Percentiles rank a stretch among this genome's conserved stretches.
Evolutionary conservation across 2,329 filamentous ascomycete species (phyloP).

Genomic region (Trichoderma sp.): DNA sequence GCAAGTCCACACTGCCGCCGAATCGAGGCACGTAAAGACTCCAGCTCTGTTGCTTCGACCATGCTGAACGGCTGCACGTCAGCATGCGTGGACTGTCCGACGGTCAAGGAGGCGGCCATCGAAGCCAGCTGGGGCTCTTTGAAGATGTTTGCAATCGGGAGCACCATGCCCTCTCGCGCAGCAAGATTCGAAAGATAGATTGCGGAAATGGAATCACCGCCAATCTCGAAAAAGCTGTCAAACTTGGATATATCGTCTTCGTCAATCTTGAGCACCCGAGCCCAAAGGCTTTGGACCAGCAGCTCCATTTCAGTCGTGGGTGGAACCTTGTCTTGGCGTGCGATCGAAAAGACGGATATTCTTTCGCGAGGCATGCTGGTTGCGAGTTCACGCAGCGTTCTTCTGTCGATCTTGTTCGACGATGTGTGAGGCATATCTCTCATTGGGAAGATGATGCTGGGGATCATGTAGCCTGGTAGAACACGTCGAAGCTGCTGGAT

Average conservation of each 20-base stretch:
- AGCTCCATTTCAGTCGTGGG: conserved; percentile 15
- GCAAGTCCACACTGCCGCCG: neutral
- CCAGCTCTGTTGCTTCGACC: neutral
- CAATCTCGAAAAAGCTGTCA: conserved; percentile 46
- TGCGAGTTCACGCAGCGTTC: conserved; percentile 3
- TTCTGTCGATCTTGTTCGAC: conserved; percentile 28
- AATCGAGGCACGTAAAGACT: neutral
- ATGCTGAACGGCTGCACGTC: neutral
- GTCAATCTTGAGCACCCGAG: conserved; percentile 7
- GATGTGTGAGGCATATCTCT: conserved; percentile 17
- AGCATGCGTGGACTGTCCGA: neutral
- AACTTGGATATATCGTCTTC: neutral
- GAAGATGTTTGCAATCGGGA: conserved; percentile 12
- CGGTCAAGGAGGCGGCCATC: neutral
- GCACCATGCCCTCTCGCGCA: neutral
- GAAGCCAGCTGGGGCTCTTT: conserved; percentile 8
- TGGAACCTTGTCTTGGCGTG: neutral
- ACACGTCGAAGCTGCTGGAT: neutral
- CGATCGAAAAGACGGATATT: neutral
- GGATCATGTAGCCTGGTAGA: conserved; percentile 29
- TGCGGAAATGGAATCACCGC: conserved; percentile 46
- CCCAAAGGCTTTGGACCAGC: conserved; percentile 16
- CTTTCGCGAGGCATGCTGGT: neutral
- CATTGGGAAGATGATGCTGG: conserved; percentile 21
- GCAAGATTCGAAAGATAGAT: conserved; percentile 15